A percentile compares a stretch with the other conserved stretches of the same genome.
Conservation (phyloP, 352 stramenopile species). For the Elongisporangium undulatum region DNA sequence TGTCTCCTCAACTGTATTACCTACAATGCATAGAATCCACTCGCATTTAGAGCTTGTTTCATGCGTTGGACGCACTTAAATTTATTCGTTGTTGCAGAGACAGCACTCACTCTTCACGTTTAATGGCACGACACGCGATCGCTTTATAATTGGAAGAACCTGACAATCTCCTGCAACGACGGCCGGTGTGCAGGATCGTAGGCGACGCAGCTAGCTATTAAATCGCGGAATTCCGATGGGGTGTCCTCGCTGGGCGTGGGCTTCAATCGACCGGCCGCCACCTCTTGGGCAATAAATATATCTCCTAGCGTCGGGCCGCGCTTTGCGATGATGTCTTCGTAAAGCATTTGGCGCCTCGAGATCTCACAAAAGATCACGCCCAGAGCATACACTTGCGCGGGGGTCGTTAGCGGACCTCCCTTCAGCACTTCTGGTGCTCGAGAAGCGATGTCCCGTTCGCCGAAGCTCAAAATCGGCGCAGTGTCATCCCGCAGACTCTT, state of each 20-base stretch:
- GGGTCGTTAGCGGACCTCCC: conserved; percentile 31
- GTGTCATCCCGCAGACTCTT: conserved; percentile 37
- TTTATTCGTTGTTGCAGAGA: background rate
- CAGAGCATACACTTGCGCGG: conserved; percentile 65
- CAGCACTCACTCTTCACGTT: background rate
- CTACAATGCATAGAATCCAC: no score
- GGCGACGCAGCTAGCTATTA: conserved; percentile 36
- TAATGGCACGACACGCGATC: background rate
- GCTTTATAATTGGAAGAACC: conserved; percentile 1
- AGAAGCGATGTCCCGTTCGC: conserved; percentile 48
- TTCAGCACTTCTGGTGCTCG: conserved; percentile 57
- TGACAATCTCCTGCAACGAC: conserved; percentile 33
- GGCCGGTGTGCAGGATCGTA: conserved; percentile 50
- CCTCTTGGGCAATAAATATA: conserved; percentile 54
- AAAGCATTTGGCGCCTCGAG: conserved; percentile 36
- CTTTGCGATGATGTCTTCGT: conserved; percentile 36
- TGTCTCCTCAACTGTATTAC: no score
- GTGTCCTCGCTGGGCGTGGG: conserved; percentile 37
- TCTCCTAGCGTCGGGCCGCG: conserved; percentile 52
- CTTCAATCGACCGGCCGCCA: conserved; percentile 32
- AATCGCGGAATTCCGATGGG: conserved; percentile 34
- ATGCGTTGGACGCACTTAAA: background rate
- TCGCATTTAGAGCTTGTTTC: no score
- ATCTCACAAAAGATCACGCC: conserved; percentile 76
- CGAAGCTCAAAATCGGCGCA: conserved; percentile 37